Evolutionary conservation across 257 asterid genomes (phyloP), one percentile per base, ranked within the genome.

Genomic region (Buddleja alternifolia): DNA sequence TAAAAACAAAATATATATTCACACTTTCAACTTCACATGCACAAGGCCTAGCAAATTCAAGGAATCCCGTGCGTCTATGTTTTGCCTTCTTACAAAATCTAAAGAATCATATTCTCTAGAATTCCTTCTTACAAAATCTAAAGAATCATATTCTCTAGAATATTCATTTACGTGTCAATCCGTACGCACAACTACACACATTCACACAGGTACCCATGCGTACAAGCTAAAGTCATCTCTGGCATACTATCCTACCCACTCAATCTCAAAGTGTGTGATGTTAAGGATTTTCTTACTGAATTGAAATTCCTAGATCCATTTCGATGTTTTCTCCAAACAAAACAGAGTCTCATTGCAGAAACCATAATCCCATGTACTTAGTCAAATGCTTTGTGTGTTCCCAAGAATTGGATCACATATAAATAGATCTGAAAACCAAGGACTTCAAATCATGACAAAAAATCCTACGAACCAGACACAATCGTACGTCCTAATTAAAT

Each of bases 261-360:
- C 37, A 54, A 54, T 23, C 7, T 24, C 40, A 2, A 54, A 25
- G 14, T 17, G 36, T 14, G 19, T 24, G 56, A 16, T 19, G 14
- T 8, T 50, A 50, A 36, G 20, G 40, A 63, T 45, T 12, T 65
- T 14, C 11, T 6, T 12, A 34, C n/a, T 36, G 10, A 16, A 41
- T 11, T 34, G 7, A 20, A 48, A 64, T 12, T 46, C 24, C 15
- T 21, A 45, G 45, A 45, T 57, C n/a, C 15, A 14, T 56, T 48
- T 29, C 39, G 14, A 55, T 10, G 42, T 25, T 4, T 54, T 37
- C 58, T 53, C 41, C n/a, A 66, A 66, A 23, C 73, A 40, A 23
- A 10, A 21, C 15, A 15, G n/a, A 48, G 42, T 54, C 60, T 54
- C 58, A 20, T 3, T 10, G 68, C 53, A 39, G 14, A 10, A 57